Base-by-base conservation (phyloP, 371 early-diverging fungal species). In the Apophysomyces sp. region DNA sequence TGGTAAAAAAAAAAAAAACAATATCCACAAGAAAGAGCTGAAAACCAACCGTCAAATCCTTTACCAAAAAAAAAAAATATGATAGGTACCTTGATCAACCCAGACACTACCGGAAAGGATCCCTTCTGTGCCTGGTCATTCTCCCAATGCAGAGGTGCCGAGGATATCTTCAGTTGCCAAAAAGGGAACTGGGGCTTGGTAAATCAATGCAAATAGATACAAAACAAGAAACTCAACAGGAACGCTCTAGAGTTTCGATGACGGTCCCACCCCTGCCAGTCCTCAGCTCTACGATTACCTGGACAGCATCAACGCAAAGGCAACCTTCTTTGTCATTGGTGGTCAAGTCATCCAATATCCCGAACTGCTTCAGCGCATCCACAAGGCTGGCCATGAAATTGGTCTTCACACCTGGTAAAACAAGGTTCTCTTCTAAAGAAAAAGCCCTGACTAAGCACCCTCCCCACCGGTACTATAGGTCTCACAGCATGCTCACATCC, bases 261-360 rank as follows among this genome's bases (percentile, higher is more conserved):
- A 78, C 41, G 78, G 77, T 26, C 78, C 78, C 12, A 68, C 72
- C 31, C 67, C 68, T 29, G 70, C 66, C 58, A 69, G 68, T 54
- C 69, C 77, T 21, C 55, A 60, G 21, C 55, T 78, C 26, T 81
- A 74, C 44, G 77, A 81, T 52, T 76, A 68, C 36, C 68, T 78
- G 32, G 71, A 78, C 27, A 58, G 55, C 24, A 55, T 62, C 2
- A 61, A 76, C 27, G 59, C 71, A 37, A 76, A 78, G 61, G 81
- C 76, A 4, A 85, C 85, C n/a, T 80, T 83, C 60, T 85, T 81
- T 55, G 75, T 85, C 69, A 77, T 82, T 3, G 85, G 83, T 52
- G 75, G 74, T 26, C 79, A 81, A 26, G 82, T 81, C 8, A 61
- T 77, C 13, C 69, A 80, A 58, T 81, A 66, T 64, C 82, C 85